phyloP scores from a whole-genome alignment of 768 basidiomycete species.

The Lyophyllum semitale region DNA sequence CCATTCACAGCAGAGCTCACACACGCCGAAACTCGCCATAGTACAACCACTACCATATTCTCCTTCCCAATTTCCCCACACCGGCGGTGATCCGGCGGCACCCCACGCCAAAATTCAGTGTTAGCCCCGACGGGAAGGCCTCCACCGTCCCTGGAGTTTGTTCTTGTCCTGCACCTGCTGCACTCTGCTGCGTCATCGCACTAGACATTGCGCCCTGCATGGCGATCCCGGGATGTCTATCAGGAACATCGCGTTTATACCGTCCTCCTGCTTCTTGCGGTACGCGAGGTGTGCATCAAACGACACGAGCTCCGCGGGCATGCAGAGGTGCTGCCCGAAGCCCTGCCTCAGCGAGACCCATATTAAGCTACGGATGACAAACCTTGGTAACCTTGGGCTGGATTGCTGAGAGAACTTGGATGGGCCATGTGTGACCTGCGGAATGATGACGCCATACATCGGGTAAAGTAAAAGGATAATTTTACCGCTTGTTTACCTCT shows the following conservation, averaged over 20 bases:
- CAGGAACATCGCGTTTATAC: conserved; percentile 35
- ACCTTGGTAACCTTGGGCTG: conserved; percentile 35
- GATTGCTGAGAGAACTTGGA: conserved; percentile 36
- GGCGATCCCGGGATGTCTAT: conserved; percentile 32
- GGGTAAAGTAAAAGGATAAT: too few species aligned
- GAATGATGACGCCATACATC: neutral
- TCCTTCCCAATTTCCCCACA: conserved; percentile 30
- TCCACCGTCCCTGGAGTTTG: conserved; percentile 41
- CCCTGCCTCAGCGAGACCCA: conserved; percentile 32
- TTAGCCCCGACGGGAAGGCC: conserved; percentile 41
- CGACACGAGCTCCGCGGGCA: conserved; percentile 39
- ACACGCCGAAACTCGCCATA: conserved; percentile 26
- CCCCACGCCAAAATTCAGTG: conserved; percentile 35
- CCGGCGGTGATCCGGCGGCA: conserved; percentile 38
- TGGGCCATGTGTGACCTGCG: conserved; percentile 32
- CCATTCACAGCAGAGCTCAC: conserved; percentile 26
- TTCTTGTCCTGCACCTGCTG: too few species aligned
- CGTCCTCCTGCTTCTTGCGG: conserved; percentile 39
- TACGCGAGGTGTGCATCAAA: conserved; percentile 44
- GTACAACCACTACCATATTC: conserved; percentile 33
- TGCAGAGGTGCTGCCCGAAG: conserved; percentile 30
- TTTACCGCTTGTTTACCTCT: too few species aligned
- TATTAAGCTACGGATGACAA: conserved; percentile 33
- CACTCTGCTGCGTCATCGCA: conserved; percentile 38
- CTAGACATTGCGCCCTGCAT: conserved; percentile 30